These are phyloP conservation scores for Solanum commersonii DNA, from an alignment of 257 asterid genomes.

Conservation along the genomic window DNA sequence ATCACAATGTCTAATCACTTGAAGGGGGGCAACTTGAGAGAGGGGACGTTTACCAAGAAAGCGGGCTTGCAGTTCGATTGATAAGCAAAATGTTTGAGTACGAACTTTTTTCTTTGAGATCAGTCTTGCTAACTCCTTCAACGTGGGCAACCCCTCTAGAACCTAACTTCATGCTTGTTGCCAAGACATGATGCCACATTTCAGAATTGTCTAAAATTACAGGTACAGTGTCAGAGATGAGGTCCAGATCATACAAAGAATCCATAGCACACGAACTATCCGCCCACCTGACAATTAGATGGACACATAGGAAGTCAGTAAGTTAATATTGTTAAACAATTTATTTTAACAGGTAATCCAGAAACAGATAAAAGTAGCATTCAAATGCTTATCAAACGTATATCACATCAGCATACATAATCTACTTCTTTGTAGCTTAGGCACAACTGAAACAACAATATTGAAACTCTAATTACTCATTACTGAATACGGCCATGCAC, in stretches of 20 bases:
- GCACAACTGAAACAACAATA: neutral
- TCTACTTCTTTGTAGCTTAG: neutral
- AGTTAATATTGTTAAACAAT: neutral
- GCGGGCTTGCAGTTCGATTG: constrained; percentile 90
- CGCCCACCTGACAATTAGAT: constrained; percentile 52
- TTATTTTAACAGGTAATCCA: neutral
- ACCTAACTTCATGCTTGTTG: constrained; percentile 90
- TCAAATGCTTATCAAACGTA: neutral
- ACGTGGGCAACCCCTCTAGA: constrained; percentile 79
- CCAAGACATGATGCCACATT: constrained; percentile 71
- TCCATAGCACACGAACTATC: constrained; percentile 68
- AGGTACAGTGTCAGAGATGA: constrained; percentile 66
- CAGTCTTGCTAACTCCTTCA: constrained; percentile 61
- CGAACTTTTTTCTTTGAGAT: constrained; percentile 42
- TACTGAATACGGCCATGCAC: neutral
- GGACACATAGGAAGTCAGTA: neutral
- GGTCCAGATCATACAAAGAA: constrained; percentile 76
- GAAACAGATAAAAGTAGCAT: neutral
- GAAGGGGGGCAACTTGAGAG: neutral
- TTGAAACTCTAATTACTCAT: neutral
- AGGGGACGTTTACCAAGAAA: constrained; percentile 54
- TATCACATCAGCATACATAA: neutral
- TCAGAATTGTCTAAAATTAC: constrained; percentile 82
- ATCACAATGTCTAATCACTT: neutral
- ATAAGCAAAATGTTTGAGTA: constrained; percentile 73